Base-by-base conservation (phyloP, 2,329 filamentous ascomycete species). In the Fusarium sp. region DNA sequence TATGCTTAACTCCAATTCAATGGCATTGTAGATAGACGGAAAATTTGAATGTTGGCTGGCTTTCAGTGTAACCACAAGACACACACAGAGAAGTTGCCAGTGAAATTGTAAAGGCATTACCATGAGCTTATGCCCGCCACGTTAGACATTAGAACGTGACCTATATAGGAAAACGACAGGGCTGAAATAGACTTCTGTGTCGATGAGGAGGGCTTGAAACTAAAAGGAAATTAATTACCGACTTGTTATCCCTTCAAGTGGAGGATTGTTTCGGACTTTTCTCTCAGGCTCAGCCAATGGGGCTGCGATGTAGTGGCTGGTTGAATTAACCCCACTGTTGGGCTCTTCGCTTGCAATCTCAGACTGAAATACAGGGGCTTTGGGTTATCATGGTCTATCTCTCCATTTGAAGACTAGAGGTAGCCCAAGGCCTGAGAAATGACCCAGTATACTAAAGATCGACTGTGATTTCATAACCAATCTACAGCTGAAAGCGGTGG, bases 401-500 rank as follows among this genome's bases (percentile, higher is more conserved):
- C 38, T 4, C 20, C 2, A 22, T 22, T 39, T 22, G 38, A 41
- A 12, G 30, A 30, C 30, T 30, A 30, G 11, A 30, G 30, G 30
- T 2, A 30, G 11, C 30, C 30, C 30, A 12, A 30, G 30, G 30
- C 30, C 10, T 30, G 30, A 4, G 3, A 41, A 5, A 41, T 15
- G 2, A n/a, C 2, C 5, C 5, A 18, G 17, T 4, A 47, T 28
- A 28, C 18, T 26, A 15, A 14, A 47, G 18, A 20, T 28, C 12
- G 4, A 28, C 18, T 14, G 9, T 12, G 0, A 15, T 10, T 47
- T 22, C 4, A n/a, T 11, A 10, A 4, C 18, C 8, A 5, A 18
- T 20, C 28, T 50, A 67, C 13, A 65, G 44, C 26, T 67, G 65
- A 7, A 51, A 67, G 15, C 20, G 14, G 1, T 48, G 51, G 12